Evolutionary conservation across 352 stramenopile genomes (phyloP).

Genomic region (Pythium brassicae): DNA sequence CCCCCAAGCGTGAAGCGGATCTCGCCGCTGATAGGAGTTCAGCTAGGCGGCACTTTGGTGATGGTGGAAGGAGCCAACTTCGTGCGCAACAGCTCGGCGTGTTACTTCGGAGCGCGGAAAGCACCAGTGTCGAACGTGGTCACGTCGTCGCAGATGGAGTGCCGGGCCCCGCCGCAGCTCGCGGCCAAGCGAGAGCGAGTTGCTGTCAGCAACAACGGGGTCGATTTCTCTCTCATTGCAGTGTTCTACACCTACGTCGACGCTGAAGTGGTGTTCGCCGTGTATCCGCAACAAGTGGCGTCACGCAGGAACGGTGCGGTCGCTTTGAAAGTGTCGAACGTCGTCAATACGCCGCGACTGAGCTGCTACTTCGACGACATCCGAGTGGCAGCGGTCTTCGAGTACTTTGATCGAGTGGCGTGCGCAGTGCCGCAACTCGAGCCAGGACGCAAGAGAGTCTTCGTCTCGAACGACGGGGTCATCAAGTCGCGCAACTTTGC

Average conservation of each 20-base stretch:
- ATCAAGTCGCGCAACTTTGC: conserved; percentile 35
- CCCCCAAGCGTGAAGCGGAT: conserved; percentile 26
- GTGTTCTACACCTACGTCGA: conserved; percentile 37
- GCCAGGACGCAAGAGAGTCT: conserved; percentile 27
- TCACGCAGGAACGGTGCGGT: conserved; percentile 31
- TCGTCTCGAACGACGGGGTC: conserved; percentile 48
- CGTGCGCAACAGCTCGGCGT: conserved; percentile 28
- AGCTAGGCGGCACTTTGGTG: conserved; percentile 52
- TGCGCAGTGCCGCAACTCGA: conserved; percentile 29
- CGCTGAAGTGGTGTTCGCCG: conserved; percentile 37
- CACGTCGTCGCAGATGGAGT: conserved; percentile 38
- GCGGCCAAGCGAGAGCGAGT: conserved; percentile 20
- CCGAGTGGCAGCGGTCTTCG: conserved; percentile 19
- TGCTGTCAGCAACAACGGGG: conserved; percentile 58
- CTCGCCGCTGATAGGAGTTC: conserved; percentile 27
- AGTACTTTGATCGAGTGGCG: conserved; percentile 26
- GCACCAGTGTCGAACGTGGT: conserved; percentile 19
- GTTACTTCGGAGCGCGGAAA: conserved; percentile 25
- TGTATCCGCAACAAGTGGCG: conserved; percentile 26
- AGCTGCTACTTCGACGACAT: conserved; percentile 57
- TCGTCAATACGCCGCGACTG: conserved; percentile 27
- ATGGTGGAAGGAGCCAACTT: conserved; percentile 37
- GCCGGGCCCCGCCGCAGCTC: conserved; percentile 28
- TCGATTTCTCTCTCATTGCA: conserved; percentile 40
- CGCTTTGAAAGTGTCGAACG: conserved; percentile 31